These are phyloP conservation scores for Leishmania aethiopica DNA, from an alignment of 208 protist genomes.

Conservation along the genomic window DNA sequence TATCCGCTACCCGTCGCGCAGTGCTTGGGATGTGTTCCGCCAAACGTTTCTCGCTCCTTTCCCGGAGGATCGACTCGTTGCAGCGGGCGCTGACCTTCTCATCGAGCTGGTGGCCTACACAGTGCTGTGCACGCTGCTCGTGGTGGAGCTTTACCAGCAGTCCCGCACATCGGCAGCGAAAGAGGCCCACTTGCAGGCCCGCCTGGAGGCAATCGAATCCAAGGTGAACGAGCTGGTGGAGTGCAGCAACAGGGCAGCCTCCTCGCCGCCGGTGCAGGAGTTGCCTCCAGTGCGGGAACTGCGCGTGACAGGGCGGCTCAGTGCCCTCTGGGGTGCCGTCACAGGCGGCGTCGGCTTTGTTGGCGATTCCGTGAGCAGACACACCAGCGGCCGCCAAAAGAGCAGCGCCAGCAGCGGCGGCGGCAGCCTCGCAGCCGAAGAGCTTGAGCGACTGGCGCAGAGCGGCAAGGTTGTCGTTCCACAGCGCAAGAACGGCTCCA, in stretches of 20 bases:
- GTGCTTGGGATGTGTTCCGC: constrained; percentile 74
- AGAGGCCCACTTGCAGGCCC: constrained; percentile 55
- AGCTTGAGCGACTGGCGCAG: constrained; percentile 20
- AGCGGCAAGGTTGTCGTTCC: constrained; percentile 28
- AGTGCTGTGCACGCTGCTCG: constrained; percentile 63
- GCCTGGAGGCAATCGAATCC: constrained; percentile 69
- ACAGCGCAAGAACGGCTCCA: constrained; percentile 15
- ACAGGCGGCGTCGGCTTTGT: constrained; percentile 20
- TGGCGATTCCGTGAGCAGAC: constrained; percentile 3
- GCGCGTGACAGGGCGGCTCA: constrained; percentile 36
- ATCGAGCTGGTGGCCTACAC: constrained; percentile 81
- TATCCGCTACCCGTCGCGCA: constrained; percentile 69
- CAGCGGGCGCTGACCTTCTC: constrained; percentile 75
- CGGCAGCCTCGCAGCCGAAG: neutral
- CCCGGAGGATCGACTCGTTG: constrained; percentile 73
- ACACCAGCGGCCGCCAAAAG: neutral
- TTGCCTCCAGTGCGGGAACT: constrained; percentile 44
- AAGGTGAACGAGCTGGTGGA: constrained; percentile 82
- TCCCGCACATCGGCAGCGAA: constrained; percentile 52
- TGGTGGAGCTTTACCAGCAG: constrained; percentile 65
- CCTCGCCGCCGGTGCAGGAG: constrained; percentile 30
- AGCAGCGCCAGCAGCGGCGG: neutral
- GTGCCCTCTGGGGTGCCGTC: constrained; percentile 35
- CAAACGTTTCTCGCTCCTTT: constrained; percentile 69
- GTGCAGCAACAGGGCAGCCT: constrained; percentile 19